Percentiles rank a stretch among this genome's conserved stretches.
Evolutionary conservation across 2,329 filamentous ascomycete genomes (phyloP).

Genomic region (Ophiostoma sp.): DNA sequence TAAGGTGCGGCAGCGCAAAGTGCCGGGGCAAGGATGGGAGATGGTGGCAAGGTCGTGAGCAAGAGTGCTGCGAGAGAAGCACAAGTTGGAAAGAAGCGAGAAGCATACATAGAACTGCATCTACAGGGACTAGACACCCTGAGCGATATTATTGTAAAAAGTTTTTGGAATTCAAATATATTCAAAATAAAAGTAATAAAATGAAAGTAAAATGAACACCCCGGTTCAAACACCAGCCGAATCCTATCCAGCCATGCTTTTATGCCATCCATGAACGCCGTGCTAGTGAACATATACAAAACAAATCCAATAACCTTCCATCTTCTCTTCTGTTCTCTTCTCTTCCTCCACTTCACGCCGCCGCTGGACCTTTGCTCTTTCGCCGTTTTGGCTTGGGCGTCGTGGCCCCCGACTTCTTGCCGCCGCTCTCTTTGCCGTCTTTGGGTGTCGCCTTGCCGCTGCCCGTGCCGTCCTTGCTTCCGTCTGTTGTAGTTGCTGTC

Average conservation of each 20-base stretch:
- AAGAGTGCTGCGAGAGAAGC: neutral
- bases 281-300: constrained; percentile 12
- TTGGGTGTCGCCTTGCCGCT: constrained; percentile 43
- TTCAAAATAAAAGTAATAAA: neutral
- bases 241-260: neutral
- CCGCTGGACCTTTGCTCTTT: constrained; percentile 46
- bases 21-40: constrained; percentile 72
- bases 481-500: neutral
- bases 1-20: constrained; percentile 78
- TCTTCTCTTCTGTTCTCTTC: neutral
- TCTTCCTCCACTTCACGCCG: neutral
- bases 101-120: neutral
- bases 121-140: neutral
- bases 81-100: neutral
- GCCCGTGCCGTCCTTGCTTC: constrained; percentile 40
- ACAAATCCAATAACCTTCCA: neutral
- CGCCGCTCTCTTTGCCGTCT: constrained; percentile 46
- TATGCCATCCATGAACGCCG: neutral
- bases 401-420: constrained; percentile 41
- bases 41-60: constrained; percentile 45
- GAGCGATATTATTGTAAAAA: neutral
- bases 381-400: constrained; percentile 47
- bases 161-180: neutral
- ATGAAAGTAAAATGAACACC: no score
- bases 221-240: neutral